Conservation (phyloP, 306 rosid genomes). For the Mimosa bimucronata region DNA sequence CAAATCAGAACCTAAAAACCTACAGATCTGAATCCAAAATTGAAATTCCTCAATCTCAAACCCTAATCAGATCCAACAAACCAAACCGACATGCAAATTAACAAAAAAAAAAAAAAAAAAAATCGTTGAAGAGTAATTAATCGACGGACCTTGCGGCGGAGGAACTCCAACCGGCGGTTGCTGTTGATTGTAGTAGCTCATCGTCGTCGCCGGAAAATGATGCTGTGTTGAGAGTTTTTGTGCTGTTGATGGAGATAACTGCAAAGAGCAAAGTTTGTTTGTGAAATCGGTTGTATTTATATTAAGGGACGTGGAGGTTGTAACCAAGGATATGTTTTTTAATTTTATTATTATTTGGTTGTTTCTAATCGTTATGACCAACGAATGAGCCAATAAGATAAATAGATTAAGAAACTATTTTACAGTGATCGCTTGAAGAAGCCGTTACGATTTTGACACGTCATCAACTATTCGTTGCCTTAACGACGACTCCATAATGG, state of each 20-base stretch:
- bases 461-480: background rate
- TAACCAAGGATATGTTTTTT: conserved; percentile 33
- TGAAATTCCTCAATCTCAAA: background rate
- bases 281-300: background rate
- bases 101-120: background rate
- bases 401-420: background rate
- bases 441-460: background rate
- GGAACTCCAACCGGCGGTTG: conserved; percentile 95
- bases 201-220: conserved; percentile 31
- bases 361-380: background rate
- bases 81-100: conserved; percentile 20
- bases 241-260: background rate
- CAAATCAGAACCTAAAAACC: background rate
- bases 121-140: background rate
- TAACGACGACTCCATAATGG: background rate
- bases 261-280: too few species aligned
- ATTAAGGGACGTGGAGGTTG: background rate
- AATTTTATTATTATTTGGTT: background rate
- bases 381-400: background rate
- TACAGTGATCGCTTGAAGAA: background rate
- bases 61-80: background rate
- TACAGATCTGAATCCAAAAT: conserved; percentile 15
- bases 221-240: background rate
- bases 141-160: conserved; percentile 73
- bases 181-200: conserved; percentile 88